A percentile compares a stretch with the other conserved stretches of the same genome.
Evolutionary conservation across 495 filamentous ascomycete species (phyloP).

Genomic region (Aspergillus nanangensis): DNA sequence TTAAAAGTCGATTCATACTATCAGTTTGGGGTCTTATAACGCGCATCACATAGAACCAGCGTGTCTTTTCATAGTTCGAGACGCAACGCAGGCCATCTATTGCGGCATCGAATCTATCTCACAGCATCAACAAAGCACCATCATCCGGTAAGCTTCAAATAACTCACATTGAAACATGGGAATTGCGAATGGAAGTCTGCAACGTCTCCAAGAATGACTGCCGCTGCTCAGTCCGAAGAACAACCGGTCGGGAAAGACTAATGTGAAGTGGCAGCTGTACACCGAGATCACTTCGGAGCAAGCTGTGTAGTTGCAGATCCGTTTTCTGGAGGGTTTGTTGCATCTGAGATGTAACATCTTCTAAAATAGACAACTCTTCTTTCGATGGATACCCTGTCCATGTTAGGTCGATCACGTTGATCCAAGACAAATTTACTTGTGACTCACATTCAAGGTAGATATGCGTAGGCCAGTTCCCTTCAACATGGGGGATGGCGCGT

Average conservation of each 20-base stretch:
- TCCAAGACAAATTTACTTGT: too few relatives aligned
- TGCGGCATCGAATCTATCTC: constrained; percentile 46
- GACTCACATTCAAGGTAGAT: constrained; percentile 96
- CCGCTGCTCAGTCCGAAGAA: constrained; percentile 61
- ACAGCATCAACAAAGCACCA: not conserved
- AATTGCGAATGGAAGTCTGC: constrained; percentile 28
- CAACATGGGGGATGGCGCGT: constrained; percentile 74
- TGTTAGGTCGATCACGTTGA: too few relatives aligned
- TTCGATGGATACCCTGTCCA: constrained; percentile 70
- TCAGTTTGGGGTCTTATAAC: constrained; percentile 44
- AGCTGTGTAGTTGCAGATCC: constrained; percentile 41
- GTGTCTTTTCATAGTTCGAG: constrained; percentile 64
- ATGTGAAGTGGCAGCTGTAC: constrained; percentile 82
- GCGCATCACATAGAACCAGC: constrained; percentile 83
- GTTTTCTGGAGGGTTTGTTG: constrained; percentile 14
- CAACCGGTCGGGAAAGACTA: constrained; percentile 74
- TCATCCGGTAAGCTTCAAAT: not conserved
- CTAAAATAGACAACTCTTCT: constrained; percentile 50
- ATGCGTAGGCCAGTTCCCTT: constrained; percentile 90
- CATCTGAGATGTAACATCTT: constrained; percentile 43
- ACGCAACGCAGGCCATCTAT: constrained; percentile 58
- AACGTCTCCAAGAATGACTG: constrained; percentile 52
- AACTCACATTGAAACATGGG: constrained; percentile 43
- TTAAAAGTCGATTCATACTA: constrained; percentile 59
- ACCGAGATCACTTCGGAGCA: constrained; percentile 71